These are phyloP conservation scores for Carex sylvatica DNA, from an alignment of 202 grass and related monocot species.

Conservation along the genomic window DNA sequence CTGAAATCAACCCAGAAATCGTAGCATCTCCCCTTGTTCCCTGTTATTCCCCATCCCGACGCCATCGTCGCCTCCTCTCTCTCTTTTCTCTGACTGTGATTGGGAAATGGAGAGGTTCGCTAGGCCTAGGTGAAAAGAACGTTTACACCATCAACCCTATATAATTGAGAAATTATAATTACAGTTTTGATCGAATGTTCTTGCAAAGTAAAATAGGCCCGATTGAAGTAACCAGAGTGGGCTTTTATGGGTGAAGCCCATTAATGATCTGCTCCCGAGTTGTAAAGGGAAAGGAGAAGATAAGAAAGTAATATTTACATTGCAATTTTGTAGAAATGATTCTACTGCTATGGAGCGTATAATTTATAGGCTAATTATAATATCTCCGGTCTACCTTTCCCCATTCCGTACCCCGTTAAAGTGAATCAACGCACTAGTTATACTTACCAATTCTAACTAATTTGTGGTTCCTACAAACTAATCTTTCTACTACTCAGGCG, in stretches of 20 bases:
- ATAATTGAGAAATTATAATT: not conserved
- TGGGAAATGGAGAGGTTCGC: constrained; percentile 11
- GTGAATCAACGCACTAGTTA: too few relatives aligned
- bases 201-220: not conserved
- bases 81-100: constrained; percentile 24
- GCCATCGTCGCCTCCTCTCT: constrained; percentile 44
- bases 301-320: too few relatives aligned
- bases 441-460: too few relatives aligned
- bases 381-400: too few relatives aligned
- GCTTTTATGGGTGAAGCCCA: not conserved
- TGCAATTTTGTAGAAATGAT: not conserved
- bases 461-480: too few relatives aligned
- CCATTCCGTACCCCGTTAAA: too few relatives aligned
- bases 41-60: constrained; percentile 96
- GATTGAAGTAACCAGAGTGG: not conserved
- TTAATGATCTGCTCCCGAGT: not conserved
- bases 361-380: not conserved
- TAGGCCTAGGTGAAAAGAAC: not conserved
- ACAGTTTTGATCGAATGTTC: not conserved
- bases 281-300: too few relatives aligned
- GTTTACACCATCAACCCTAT: constrained; percentile 23
- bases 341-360: not conserved
- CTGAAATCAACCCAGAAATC: constrained; percentile 99
- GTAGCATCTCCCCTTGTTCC: constrained; percentile 98
- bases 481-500: too few relatives aligned